phyloP scores from a whole-genome alignment of 2,329 filamentous ascomycete species.

The Furcasterigmium furcatum region DNA sequence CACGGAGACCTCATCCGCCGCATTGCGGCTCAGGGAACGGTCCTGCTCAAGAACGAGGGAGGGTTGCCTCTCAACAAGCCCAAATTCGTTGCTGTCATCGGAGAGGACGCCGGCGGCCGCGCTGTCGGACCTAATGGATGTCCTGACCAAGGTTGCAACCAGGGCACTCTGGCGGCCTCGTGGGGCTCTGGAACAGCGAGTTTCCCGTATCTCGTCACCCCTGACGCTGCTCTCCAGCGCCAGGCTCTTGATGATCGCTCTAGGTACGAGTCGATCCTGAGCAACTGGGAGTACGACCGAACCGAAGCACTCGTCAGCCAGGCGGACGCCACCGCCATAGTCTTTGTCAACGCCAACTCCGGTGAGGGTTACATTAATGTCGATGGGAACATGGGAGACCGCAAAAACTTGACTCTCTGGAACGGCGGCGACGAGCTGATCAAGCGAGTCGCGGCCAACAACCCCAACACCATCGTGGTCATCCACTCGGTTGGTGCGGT shows the following conservation, averaged over 20 bases:
- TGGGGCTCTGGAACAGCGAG: conserved; percentile 76
- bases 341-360: conserved; percentile 84
- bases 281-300: conserved; percentile 61
- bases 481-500: conserved; percentile 85
- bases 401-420: conserved; percentile 92
- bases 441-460: conserved; percentile 71
- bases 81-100: conserved; percentile 72
- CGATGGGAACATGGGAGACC: conserved; percentile 82
- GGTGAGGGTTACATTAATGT: conserved; percentile 85
- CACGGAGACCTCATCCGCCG: conserved; percentile 73
- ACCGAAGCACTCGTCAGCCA: conserved; percentile 59
- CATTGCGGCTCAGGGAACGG: conserved; percentile 74
- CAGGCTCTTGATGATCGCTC: conserved; percentile 58
- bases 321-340: conserved; percentile 68
- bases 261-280: conserved; percentile 63
- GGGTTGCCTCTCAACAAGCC: conserved; percentile 76
- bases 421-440: conserved; percentile 76
- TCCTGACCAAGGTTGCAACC: conserved; percentile 58
- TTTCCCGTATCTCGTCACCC: conserved; percentile 74
- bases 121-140: conserved; percentile 77
- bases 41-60: conserved; percentile 83
- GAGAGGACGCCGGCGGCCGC: conserved; percentile 78
- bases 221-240: conserved; percentile 65
- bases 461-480: conserved; percentile 88
- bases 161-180: conserved; percentile 66